Conservation (phyloP, 352 stramenopile genomes). For the Plasmopara halstedii region DNA sequence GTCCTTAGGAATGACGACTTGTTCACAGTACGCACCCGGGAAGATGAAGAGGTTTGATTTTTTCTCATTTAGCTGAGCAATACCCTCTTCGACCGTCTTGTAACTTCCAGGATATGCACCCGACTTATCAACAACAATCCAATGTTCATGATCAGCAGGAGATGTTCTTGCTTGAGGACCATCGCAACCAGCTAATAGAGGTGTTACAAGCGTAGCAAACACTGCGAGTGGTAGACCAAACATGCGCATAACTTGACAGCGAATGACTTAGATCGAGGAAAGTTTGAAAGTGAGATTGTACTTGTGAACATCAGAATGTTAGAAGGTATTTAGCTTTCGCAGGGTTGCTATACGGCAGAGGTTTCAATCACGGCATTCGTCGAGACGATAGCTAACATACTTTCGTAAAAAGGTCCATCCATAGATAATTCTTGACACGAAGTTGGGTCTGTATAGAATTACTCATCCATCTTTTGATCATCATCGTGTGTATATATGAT, state of each 20-base stretch:
- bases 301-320: too few relatives aligned
- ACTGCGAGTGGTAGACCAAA: neutral
- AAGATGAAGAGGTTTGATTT: slow-evolving; percentile 10
- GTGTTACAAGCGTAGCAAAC: neutral
- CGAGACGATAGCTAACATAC: too few relatives aligned
- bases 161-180: neutral
- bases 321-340: too few relatives aligned
- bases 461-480: too few relatives aligned
- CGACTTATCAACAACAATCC: slow-evolving; percentile 6
- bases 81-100: slow-evolving; percentile 3
- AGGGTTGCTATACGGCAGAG: too few relatives aligned
- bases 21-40: slow-evolving; percentile 11
- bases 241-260: neutral
- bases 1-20: slow-evolving; percentile 3
- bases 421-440: too few relatives aligned
- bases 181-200: neutral
- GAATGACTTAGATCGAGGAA: too few relatives aligned
- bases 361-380: too few relatives aligned
- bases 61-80: slow-evolving; percentile 4
- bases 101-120: slow-evolving; percentile 1
- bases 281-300: too few relatives aligned
- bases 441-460: too few relatives aligned
- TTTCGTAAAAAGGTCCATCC: too few relatives aligned
- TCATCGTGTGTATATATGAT: too few relatives aligned
- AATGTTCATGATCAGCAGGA: neutral